Conservation (phyloP, 495 filamentous ascomycete genomes). For the Aspergillus hancockii region DNA sequence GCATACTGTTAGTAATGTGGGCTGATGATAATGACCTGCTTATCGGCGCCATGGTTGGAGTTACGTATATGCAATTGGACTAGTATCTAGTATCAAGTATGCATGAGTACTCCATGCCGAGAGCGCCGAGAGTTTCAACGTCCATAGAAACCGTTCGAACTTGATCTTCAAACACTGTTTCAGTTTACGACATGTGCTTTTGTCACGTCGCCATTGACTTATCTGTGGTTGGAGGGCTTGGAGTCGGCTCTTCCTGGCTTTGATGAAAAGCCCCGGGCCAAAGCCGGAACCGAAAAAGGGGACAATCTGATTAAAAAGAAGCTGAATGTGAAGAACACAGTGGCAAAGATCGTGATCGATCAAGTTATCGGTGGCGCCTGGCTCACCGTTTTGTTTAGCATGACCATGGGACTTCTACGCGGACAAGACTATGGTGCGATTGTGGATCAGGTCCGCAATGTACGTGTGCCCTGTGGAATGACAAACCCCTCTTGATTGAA, state of each 20-base stretch:
- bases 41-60: slow-evolving; percentile 11
- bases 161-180: slow-evolving; percentile 62
- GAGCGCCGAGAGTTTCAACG: slow-evolving; percentile 10
- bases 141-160: slow-evolving; percentile 29
- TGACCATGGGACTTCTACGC: slow-evolving; percentile 48
- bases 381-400: slow-evolving; percentile 73
- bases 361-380: slow-evolving; percentile 72
- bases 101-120: neutral
- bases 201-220: slow-evolving; percentile 73
- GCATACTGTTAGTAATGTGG: neutral
- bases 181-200: slow-evolving; percentile 74
- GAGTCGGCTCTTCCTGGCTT: slow-evolving; percentile 52
- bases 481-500: neutral
- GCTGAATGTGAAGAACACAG: slow-evolving; percentile 68
- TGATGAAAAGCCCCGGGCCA: neutral
- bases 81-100: neutral
- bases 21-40: slow-evolving; percentile 11
- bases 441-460: slow-evolving; percentile 34
- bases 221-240: slow-evolving; percentile 68
- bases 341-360: slow-evolving; percentile 74
- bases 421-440: slow-evolving; percentile 31
- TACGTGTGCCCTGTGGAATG: slow-evolving; percentile 20
- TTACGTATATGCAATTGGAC: neutral
- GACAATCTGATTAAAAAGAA: slow-evolving; percentile 23
- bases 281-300: slow-evolving; percentile 22